Evolutionary conservation across 2,329 filamentous ascomycete species (phyloP).

Genomic region (Penicillium palitans): DNA sequence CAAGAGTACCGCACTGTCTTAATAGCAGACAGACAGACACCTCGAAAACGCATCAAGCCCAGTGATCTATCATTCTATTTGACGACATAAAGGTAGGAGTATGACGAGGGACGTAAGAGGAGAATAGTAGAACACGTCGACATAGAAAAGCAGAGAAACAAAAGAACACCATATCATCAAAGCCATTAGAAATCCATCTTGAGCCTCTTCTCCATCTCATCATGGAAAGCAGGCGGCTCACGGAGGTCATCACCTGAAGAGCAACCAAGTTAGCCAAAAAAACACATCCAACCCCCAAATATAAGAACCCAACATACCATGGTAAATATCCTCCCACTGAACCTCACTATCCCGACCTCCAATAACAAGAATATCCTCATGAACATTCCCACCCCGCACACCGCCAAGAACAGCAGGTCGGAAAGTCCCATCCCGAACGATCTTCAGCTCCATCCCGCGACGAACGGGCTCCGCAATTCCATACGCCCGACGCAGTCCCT

Average conservation of each 20-base stretch:
- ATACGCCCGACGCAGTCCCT: conserved; percentile 79
- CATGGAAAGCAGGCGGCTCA: conserved; percentile 72
- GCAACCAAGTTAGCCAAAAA: conserved; percentile 14
- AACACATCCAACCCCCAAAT: neutral
- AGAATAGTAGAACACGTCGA: conserved; percentile 20
- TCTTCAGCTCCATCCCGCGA: conserved; percentile 92
- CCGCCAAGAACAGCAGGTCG: conserved; percentile 69
- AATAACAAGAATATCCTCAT: conserved; percentile 76
- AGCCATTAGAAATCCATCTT: conserved; percentile 62
- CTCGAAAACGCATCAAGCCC: neutral
- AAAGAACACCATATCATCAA: conserved; percentile 19
- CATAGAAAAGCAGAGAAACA: conserved; percentile 11
- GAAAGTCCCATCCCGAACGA: conserved; percentile 73
- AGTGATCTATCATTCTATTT: conserved; percentile 22
- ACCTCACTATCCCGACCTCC: conserved; percentile 73
- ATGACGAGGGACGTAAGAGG: conserved; percentile 9
- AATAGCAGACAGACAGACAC: neutral
- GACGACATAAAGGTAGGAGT: conserved; percentile 10
- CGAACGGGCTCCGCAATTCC: conserved; percentile 91
- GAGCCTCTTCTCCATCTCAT: conserved; percentile 91
- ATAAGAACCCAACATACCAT: conserved; percentile 51
- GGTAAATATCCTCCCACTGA: conserved; percentile 92
- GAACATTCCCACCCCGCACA: conserved; percentile 61
- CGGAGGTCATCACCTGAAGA: conserved; percentile 65
- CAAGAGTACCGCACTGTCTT: neutral